phyloP scores from a whole-genome alignment of 192 early-diverging fungal species.

The Polychytrium aggregatum region DNA sequence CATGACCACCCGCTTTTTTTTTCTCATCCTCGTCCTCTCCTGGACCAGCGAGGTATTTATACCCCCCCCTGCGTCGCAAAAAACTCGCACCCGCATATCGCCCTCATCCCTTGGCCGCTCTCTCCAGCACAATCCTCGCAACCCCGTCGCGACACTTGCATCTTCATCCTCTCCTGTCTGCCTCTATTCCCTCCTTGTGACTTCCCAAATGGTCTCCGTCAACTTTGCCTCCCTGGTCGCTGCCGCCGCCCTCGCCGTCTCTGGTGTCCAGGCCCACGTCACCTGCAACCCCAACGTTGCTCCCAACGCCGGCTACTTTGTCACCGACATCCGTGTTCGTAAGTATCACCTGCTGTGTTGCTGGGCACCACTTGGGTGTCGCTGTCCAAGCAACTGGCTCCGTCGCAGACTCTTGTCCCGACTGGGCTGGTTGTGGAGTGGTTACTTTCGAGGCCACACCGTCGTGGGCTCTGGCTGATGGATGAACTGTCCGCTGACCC shows the following conservation, averaged over 20 bases:
- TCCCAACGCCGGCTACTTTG: not conserved
- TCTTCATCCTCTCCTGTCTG: not conserved
- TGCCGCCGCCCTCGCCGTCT: slow-evolving; percentile 3
- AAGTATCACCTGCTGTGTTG: not conserved
- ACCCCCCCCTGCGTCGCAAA: too few relatives aligned
- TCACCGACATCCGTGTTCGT: slow-evolving; percentile 11
- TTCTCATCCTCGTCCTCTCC: too few relatives aligned
- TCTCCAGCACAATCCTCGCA: too few relatives aligned
- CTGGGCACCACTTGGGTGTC: not conserved
- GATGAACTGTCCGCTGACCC: not conserved
- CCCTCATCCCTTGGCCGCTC: too few relatives aligned
- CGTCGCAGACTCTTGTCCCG: not conserved
- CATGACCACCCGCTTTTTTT: too few relatives aligned
- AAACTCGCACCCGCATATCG: too few relatives aligned
- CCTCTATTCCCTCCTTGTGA: not conserved
- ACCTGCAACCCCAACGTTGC: slow-evolving; percentile 5
- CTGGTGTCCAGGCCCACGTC: slow-evolving; percentile 6
- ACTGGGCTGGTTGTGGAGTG: too few relatives aligned
- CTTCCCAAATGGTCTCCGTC: not conserved
- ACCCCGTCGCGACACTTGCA: not conserved
- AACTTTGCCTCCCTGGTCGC: not conserved
- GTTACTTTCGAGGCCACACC: too few relatives aligned
- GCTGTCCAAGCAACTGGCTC: not conserved
- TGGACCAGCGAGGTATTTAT: too few relatives aligned
- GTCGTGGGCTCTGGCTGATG: too few relatives aligned